phyloP scores from a whole-genome alignment of 345 rosid species.

The Populus deltoides region DNA sequence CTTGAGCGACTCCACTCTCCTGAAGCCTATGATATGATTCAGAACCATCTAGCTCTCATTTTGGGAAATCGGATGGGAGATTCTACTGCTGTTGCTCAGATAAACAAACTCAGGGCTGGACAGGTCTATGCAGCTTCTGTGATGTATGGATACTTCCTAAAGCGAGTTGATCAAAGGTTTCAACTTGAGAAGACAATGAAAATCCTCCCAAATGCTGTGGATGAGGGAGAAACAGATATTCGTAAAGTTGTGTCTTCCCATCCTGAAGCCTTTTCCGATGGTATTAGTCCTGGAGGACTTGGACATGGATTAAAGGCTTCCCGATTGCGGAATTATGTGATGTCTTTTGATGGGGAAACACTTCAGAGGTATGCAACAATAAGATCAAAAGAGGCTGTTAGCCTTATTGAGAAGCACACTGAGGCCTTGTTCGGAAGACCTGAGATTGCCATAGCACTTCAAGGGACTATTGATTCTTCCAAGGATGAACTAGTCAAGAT shows the following conservation, averaged over 20 bases:
- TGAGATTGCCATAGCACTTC: slow-evolving; percentile 63
- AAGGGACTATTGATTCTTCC: slow-evolving; percentile 70
- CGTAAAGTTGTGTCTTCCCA: slow-evolving; percentile 45
- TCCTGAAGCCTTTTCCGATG: slow-evolving; percentile 63
- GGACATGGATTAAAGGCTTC: slow-evolving; percentile 60
- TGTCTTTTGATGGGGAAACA: slow-evolving; percentile 91
- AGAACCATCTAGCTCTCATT: slow-evolving; percentile 79
- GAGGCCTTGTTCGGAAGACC: slow-evolving; percentile 95
- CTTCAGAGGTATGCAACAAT: slow-evolving; percentile 90
- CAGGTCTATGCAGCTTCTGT: slow-evolving; percentile 99
- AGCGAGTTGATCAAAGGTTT: slow-evolving; percentile 87
- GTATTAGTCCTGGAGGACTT: slow-evolving; percentile 53
- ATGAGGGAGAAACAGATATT: slow-evolving; percentile 29
- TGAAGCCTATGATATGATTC: slow-evolving; percentile 96
- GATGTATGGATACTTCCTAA: slow-evolving; percentile 95
- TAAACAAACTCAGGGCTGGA: slow-evolving; percentile 85
- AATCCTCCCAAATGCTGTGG: slow-evolving; percentile 51
- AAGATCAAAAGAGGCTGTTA: slow-evolving; percentile 86
- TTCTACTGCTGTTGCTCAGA: slow-evolving; percentile 54
- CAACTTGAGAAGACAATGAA: slow-evolving; percentile 98
- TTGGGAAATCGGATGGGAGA: slow-evolving; percentile 71
- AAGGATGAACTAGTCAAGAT: slow-evolving; percentile 68
- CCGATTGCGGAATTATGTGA: slow-evolving; percentile 70
- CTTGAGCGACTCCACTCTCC: slow-evolving; percentile 78
- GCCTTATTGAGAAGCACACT: slow-evolving; percentile 92